Base-by-base conservation (phyloP, 73 alveolate genomes). In the Blepharisma japonicum region DNA sequence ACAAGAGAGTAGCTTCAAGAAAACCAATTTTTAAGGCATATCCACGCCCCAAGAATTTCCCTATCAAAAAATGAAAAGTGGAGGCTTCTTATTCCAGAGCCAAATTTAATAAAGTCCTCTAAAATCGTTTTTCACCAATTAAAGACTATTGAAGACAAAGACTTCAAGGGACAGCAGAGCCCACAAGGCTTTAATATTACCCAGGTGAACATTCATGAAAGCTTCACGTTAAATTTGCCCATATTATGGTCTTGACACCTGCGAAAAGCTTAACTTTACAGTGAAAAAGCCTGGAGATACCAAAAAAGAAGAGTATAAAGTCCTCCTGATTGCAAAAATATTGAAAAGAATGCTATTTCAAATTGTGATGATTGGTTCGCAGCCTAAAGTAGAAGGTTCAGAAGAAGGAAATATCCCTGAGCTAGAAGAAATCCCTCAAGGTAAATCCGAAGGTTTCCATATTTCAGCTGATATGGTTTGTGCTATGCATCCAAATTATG, bases 1-100 rank as follows among this genome's bases (percentile, higher is more conserved):
- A 76, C 68, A 68, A 79, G 91, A 68, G 55, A 32, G 42, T 78
- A 83, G 70, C 70, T 90, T 20, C 45, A 48, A 66, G 94, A 84
- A 54, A 68, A 79, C 7, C 77, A 80, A 55, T 45, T 48, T 20
- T 51, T 68, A 8, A 95, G 97, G 14, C 51, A 84, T 42, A 77
- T 80, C 46, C 97, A 90, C 71, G 78, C 93, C 7, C 55, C 81
- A 39, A 70, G 68, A 38, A 87, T 56, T 85, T 90, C 94, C 46
- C 79, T 49, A 78, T 47, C 87, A 20, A 83, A 81, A 68, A 55
- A 77, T 9, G 90, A 84, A 68, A 68, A 68, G 20, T 76, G 6
- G 21, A 7, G 70, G 55, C 6, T 68, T 68, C 70, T 68, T 68
- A 21, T 68, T 8, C 11, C 72, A 7, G 72, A 56, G 45, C 72